A percentile compares a stretch with the other conserved stretches of the same genome.
Conservation (phyloP, 2,329 filamentous ascomycete species). For the Trichoderma breve region DNA sequence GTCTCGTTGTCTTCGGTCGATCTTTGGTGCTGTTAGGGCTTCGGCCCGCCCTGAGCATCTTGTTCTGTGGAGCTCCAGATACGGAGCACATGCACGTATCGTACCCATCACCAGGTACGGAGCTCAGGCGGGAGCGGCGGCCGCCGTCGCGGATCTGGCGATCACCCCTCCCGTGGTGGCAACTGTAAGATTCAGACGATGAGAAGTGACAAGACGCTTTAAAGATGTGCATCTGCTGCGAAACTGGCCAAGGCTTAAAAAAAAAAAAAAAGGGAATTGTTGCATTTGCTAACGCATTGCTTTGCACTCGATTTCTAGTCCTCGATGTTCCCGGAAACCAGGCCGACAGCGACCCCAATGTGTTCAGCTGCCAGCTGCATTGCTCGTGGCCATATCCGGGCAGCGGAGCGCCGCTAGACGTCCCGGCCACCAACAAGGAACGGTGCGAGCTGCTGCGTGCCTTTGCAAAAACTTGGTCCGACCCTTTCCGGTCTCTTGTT, state of each 20-base stretch:
- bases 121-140: constrained; percentile 9
- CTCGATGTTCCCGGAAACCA: constrained; percentile 49
- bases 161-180: constrained; percentile 3
- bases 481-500: constrained; percentile 47
- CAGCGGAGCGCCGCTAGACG: constrained; percentile 33
- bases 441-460: constrained; percentile 42
- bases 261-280: not conserved
- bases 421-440: constrained; percentile 41
- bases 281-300: not conserved
- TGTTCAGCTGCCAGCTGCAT: constrained; percentile 49
- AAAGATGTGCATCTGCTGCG: not conserved
- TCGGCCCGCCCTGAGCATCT: not conserved
- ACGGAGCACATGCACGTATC: not conserved
- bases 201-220: not conserved
- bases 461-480: constrained; percentile 47
- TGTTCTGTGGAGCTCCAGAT: not conserved
- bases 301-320: constrained; percentile 32
- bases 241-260: not conserved
- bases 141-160: constrained; percentile 14
- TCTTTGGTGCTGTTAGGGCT: not conserved
- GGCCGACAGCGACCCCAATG: constrained; percentile 29
- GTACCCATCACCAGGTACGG: not conserved
- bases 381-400: constrained; percentile 49
- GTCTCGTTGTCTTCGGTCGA: not conserved
- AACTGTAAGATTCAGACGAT: not conserved